These are phyloP conservation scores for Benincasa hispida DNA, from an alignment of 306 rosid genomes.

Conservation along the genomic window DNA sequence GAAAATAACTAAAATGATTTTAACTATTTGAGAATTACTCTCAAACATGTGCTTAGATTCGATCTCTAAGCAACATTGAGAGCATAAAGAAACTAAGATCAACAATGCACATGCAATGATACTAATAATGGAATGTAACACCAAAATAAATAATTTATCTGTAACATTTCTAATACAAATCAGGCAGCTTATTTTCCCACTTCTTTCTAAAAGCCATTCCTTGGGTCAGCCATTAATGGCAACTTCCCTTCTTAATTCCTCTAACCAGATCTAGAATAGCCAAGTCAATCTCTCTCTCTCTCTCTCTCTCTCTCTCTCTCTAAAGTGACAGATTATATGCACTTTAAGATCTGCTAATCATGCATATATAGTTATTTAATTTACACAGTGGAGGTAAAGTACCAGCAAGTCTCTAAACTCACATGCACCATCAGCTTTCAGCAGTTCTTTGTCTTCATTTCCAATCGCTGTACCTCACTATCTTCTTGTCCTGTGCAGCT, in stretches of 20 bases:
- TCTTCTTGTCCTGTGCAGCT: not conserved
- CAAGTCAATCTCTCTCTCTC: not conserved
- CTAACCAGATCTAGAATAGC: not conserved
- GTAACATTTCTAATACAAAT: not conserved
- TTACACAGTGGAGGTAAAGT: not conserved
- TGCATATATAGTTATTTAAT: not conserved
- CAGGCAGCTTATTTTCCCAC: conserved; percentile 1
- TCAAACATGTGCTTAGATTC: no score
- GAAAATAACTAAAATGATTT: no score
- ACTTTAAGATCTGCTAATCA: not conserved
- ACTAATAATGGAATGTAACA: not conserved
- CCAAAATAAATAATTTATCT: not conserved
- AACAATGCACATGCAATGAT: not conserved
- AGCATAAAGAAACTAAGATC: not conserved
- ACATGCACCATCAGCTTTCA: conserved; percentile 1
- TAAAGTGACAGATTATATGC: not conserved
- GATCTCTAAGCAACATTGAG: not conserved
- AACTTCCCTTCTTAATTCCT: conserved; percentile 1
- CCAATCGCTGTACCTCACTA: not conserved
- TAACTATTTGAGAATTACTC: no score
- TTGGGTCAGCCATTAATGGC: conserved; percentile 6
- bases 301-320: not conserved
- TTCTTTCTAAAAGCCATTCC: conserved; percentile 4
- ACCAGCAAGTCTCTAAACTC: not conserved
- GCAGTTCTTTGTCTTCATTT: not conserved